A percentile compares a stretch with the other conserved stretches of the same genome.
Conservation (phyloP, 495 filamentous ascomycete species). For the Penicillium subrubescens region DNA sequence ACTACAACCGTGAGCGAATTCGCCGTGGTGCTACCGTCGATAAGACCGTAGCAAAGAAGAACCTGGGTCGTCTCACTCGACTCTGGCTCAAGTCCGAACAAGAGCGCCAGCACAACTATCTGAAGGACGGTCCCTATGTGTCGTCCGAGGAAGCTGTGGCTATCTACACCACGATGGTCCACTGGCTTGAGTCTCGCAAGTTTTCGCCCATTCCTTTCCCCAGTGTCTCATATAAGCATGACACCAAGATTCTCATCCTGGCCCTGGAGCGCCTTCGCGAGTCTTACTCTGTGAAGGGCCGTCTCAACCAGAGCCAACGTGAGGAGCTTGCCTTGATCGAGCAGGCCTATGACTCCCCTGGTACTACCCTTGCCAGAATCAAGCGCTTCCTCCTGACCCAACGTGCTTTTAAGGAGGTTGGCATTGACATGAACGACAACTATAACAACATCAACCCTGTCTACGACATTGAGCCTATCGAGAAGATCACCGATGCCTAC, state of each 20-base stretch:
- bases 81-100: conserved; percentile 99
- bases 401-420: conserved; percentile 98
- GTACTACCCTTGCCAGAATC: conserved; percentile 93
- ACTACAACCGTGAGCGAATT: conserved; percentile 98
- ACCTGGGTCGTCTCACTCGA: conserved; percentile 89
- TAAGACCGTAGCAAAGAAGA: conserved; percentile 99
- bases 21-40: conserved; percentile 94
- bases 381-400: conserved; percentile 98
- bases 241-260: conserved; percentile 98
- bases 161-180: conserved; percentile 98
- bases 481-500: conserved; percentile 99
- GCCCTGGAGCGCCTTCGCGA: conserved; percentile 93
- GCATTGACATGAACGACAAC: conserved; percentile 99
- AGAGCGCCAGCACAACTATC: conserved; percentile 98
- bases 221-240: conserved; percentile 98
- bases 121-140: conserved; percentile 99
- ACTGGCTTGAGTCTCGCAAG: conserved; percentile 98
- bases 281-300: conserved; percentile 96
- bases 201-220: conserved; percentile 99
- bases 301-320: conserved; percentile 95
- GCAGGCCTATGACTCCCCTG: conserved; percentile 97
- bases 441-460: conserved; percentile 99
- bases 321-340: conserved; percentile 97
- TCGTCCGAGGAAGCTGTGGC: conserved; percentile 98
- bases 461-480: conserved; percentile 98